Percentiles rank a stretch among this genome's conserved stretches.
phyloP scores from a whole-genome alignment of 495 filamentous ascomycete genomes.

The Chlorociboria aeruginascens region DNA sequence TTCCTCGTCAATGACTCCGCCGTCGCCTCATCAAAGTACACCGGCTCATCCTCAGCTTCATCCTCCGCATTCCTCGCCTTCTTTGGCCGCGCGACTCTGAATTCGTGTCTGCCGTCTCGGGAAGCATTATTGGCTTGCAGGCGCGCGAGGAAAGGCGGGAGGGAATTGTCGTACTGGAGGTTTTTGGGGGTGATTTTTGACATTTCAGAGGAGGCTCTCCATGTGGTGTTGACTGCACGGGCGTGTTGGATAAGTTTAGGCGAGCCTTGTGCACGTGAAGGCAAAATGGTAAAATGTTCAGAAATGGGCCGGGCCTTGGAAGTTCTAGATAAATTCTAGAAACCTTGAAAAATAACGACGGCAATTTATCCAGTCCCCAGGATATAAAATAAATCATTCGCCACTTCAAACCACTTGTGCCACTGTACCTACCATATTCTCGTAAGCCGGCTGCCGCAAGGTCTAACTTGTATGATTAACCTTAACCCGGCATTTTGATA shows the following conservation, averaged over 20 bases:
- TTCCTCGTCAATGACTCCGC: constrained; percentile 27
- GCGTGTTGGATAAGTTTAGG: background rate
- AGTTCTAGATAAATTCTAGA: too few relatives aligned
- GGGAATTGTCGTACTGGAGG: constrained; percentile 34
- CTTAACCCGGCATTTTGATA: background rate
- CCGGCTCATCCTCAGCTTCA: constrained; percentile 24
- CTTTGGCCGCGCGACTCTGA: constrained; percentile 17
- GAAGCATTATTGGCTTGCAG: constrained; percentile 31
- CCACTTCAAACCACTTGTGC: too few relatives aligned
- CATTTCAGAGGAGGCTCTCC: constrained; percentile 9
- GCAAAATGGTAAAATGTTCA: too few relatives aligned
- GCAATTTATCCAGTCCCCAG: too few relatives aligned
- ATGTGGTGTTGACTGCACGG: background rate
- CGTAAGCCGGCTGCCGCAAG: too few relatives aligned
- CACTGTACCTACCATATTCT: too few relatives aligned
- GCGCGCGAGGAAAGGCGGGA: constrained; percentile 42
- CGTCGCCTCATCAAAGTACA: constrained; percentile 26
- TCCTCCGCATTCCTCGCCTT: constrained; percentile 16
- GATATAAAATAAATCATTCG: too few relatives aligned
- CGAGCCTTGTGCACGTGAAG: too few relatives aligned
- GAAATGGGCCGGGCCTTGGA: too few relatives aligned
- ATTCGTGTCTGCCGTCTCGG: constrained; percentile 19
- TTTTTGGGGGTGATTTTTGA: constrained; percentile 40
- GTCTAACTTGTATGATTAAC: too few relatives aligned
- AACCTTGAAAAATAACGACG: too few relatives aligned